phyloP scores from a whole-genome alignment of 768 basidiomycete species.

The Rickenella mellea region DNA sequence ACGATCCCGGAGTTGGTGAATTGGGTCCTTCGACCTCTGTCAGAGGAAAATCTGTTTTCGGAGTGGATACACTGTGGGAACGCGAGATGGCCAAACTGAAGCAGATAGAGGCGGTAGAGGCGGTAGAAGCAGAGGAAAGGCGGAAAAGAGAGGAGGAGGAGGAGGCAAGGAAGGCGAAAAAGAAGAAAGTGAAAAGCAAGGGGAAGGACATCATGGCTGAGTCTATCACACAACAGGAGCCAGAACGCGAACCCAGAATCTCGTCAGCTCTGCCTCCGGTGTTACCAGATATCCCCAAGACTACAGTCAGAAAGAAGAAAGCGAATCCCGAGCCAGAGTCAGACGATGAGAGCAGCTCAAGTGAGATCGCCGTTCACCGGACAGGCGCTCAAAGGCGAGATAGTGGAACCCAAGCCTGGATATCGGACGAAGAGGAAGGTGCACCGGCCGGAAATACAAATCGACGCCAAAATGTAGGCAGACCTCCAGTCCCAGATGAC shows the following conservation, averaged over 20 bases:
- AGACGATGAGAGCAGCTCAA: conserved; percentile 4
- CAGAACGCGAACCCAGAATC: conserved; percentile 14
- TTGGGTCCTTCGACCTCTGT: conserved; percentile 4
- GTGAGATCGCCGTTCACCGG: too few relatives aligned
- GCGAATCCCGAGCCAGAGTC: conserved; percentile 15
- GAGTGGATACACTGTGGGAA: conserved; percentile 90
- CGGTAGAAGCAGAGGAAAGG: conserved; percentile 42
- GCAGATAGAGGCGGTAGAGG: conserved; percentile 65
- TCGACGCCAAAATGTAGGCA: too few relatives aligned
- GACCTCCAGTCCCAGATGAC: conserved; percentile 49
- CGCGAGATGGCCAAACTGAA: conserved; percentile 75
- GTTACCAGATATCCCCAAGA: conserved; percentile 26
- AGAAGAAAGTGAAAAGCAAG: conserved; percentile 35
- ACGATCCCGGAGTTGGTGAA: conserved; percentile 27
- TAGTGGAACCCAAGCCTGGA: conserved; percentile 21
- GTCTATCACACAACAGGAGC: conserved; percentile 7
- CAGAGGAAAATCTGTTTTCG: conserved; percentile 69
- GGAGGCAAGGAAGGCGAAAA: conserved; percentile 24
- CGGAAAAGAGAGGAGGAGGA: conserved; percentile 36
- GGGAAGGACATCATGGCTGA: conserved; percentile 22
- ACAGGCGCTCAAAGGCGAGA: background rate
- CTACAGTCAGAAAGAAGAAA: conserved; percentile 17
- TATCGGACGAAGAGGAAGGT: conserved; percentile 57
- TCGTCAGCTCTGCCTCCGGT: conserved; percentile 13
- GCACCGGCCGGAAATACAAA: too few relatives aligned